Percentiles rank a stretch among this genome's conserved stretches.
Evolutionary conservation across 2,329 filamentous ascomycete species (phyloP).

Genomic region (Fusarium sp.): DNA sequence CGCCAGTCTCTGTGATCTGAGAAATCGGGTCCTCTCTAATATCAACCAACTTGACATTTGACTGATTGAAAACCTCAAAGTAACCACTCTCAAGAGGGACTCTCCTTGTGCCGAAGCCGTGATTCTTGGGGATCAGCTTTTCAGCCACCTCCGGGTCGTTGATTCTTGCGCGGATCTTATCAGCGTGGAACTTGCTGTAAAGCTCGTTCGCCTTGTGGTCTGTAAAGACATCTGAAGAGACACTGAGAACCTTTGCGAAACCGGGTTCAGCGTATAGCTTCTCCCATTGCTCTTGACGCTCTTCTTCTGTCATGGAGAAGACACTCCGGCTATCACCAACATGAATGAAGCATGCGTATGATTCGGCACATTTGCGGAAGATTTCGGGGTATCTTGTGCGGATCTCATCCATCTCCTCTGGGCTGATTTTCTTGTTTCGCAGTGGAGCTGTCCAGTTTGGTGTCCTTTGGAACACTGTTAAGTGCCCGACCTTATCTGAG

Average conservation of each 20-base stretch:
- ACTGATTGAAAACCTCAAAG: slow-evolving; percentile 28
- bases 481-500: slow-evolving; percentile 14
- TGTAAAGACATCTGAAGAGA: slow-evolving; percentile 19
- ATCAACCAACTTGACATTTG: slow-evolving; percentile 29
- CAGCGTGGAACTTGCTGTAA: slow-evolving; percentile 31
- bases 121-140: slow-evolving; percentile 27
- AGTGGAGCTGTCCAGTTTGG: slow-evolving; percentile 39
- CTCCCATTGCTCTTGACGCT: slow-evolving; percentile 23
- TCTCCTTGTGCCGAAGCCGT: slow-evolving; percentile 23
- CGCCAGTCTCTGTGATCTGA: slow-evolving; percentile 23
- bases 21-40: slow-evolving; percentile 27
- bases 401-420: slow-evolving; percentile 32
- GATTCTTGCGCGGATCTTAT: slow-evolving; percentile 25
- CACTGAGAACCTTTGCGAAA: slow-evolving; percentile 27
- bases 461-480: slow-evolving; percentile 33
- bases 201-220: slow-evolving; percentile 21
- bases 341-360: slow-evolving; percentile 40
- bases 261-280: slow-evolving; percentile 18
- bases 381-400: slow-evolving; percentile 33
- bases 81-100: slow-evolving; percentile 32
- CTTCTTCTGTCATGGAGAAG: slow-evolving; percentile 30
- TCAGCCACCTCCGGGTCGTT: slow-evolving; percentile 17
- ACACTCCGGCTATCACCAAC: slow-evolving; percentile 13
- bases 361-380: slow-evolving; percentile 28
- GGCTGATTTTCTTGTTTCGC: slow-evolving; percentile 30